phyloP scores from a whole-genome alignment of 306 rosid species.

The Elaeagnus macrophylla region DNA sequence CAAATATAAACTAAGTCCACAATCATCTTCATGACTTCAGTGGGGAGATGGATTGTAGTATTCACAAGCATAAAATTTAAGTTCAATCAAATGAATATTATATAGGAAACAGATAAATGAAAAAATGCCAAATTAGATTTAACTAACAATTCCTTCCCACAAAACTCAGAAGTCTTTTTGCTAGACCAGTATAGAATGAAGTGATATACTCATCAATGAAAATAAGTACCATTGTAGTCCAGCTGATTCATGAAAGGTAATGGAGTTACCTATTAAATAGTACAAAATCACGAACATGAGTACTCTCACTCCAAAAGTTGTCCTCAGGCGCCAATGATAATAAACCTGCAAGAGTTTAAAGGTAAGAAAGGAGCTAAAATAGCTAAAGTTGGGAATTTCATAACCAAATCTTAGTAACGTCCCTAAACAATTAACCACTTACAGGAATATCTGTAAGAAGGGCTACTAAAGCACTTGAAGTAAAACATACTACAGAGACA shows the following conservation, averaged over 20 bases:
- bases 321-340: conserved; percentile 43
- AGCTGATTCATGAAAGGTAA: conserved; percentile 5
- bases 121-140: no score
- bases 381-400: conserved; percentile 5
- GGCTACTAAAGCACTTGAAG: conserved; percentile 50
- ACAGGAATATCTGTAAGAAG: conserved; percentile 54
- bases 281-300: conserved; percentile 37
- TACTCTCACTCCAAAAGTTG: conserved; percentile 32
- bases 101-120: no score
- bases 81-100: no score
- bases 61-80: no score
- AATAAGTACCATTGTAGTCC: not conserved
- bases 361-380: conserved; percentile 14
- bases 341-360: conserved; percentile 39
- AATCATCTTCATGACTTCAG: no score
- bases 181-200: no score
- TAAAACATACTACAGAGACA: conserved; percentile 46
- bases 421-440: conserved; percentile 23
- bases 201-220: not conserved
- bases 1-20: no score
- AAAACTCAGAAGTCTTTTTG: no score
- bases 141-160: no score
- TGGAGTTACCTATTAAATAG: conserved; percentile 44
- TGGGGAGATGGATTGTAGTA: no score
- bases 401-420: not conserved